Evolutionary conservation across 331 rosid species (phyloP).

Genomic region (Prunus yedoensis): DNA sequence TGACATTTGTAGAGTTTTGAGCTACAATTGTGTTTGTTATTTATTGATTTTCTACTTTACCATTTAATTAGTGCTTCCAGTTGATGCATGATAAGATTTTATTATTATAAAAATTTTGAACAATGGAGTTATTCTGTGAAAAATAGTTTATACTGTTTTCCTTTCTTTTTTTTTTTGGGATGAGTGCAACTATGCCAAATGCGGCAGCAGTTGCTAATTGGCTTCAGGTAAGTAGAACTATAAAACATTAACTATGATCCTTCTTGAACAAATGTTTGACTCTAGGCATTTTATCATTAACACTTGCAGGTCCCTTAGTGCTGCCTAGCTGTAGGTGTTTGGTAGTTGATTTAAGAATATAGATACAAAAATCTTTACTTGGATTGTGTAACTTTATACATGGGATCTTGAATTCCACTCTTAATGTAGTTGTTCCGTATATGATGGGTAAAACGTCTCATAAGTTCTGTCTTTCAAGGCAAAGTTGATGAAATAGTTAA

Average conservation of each 20-base stretch:
- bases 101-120: not conserved
- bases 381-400: not conserved
- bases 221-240: conserved; percentile 54
- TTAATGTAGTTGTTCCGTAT: not conserved
- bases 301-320: not conserved
- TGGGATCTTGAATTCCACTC: not conserved
- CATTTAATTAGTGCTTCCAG: not conserved
- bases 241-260: not conserved
- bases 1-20: not conserved
- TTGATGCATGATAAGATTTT: not conserved
- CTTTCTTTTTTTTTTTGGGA: not conserved
- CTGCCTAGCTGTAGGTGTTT: not conserved
- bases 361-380: not conserved
- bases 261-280: not conserved
- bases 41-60: not conserved
- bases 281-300: too few species aligned
- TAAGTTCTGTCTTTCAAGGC: not conserved
- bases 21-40: too few species aligned
- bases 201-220: conserved; percentile 95
- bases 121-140: not conserved
- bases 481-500: conserved; percentile 3
- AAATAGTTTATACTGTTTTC: too few species aligned
- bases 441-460: not conserved
- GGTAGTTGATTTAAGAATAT: not conserved
- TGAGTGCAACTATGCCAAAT: conserved; percentile 79